phyloP scores from a whole-genome alignment of 1,284 basidiomycete species.

The Earliella scabrosa region DNA sequence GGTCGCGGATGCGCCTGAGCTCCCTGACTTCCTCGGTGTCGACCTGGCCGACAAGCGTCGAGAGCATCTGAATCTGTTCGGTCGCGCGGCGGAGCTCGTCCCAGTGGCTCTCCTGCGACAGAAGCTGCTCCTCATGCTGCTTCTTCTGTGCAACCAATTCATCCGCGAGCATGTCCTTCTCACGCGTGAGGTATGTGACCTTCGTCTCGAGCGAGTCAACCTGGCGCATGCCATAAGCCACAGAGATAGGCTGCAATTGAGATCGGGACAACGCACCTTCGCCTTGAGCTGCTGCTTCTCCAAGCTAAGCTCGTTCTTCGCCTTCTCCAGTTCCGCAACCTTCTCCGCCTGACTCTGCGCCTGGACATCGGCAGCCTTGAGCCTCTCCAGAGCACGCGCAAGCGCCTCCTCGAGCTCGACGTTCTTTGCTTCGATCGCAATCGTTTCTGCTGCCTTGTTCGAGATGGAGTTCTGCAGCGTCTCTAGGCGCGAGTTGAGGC shows the following conservation, averaged over 20 bases:
- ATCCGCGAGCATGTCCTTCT: slow-evolving; percentile 61
- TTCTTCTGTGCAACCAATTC: slow-evolving; percentile 55
- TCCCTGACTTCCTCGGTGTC: slow-evolving; percentile 76
- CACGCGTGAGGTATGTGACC: slow-evolving; percentile 55
- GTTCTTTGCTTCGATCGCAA: slow-evolving; percentile 57
- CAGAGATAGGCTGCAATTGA: not conserved
- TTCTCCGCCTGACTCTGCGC: slow-evolving; percentile 61
- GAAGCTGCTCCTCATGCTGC: slow-evolving; percentile 61
- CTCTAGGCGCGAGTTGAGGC: slow-evolving; percentile 55
- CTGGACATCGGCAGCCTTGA: slow-evolving; percentile 72
- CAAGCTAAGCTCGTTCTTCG: slow-evolving; percentile 50
- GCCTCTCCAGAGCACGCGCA: slow-evolving; percentile 64
- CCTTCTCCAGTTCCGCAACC: slow-evolving; percentile 63
- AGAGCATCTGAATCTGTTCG: slow-evolving; percentile 71
- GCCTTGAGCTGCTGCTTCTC: slow-evolving; percentile 61
- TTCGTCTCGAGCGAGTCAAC: slow-evolving; percentile 63
- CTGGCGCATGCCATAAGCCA: slow-evolving; percentile 38
- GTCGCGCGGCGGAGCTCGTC: slow-evolving; percentile 67
- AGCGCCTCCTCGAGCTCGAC: slow-evolving; percentile 71
- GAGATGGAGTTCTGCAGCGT: slow-evolving; percentile 52
- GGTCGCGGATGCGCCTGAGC: slow-evolving; percentile 66
- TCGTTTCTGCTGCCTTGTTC: slow-evolving; percentile 50
- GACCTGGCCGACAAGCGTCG: slow-evolving; percentile 60
- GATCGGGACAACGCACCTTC: slow-evolving; percentile 50
- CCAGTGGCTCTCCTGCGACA: slow-evolving; percentile 69